Evolutionary conservation across 2,329 filamentous ascomycete genomes (phyloP).

Genomic region (Keithomyces neogunnii): DNA sequence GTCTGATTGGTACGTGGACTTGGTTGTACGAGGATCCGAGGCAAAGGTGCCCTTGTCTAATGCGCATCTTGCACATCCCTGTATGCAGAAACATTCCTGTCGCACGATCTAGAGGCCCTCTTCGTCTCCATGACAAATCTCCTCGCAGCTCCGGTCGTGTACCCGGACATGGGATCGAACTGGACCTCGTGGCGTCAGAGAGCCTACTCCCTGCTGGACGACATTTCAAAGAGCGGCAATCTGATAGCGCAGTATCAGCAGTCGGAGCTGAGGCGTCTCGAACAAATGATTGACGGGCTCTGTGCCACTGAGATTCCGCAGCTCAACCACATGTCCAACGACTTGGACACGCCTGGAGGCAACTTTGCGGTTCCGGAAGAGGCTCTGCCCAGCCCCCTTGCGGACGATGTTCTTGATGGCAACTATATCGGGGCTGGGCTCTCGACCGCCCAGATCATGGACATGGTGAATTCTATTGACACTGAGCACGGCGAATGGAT

Average conservation of each 20-base stretch:
- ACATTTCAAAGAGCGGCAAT: conserved; percentile 34
- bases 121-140: conserved; percentile 30
- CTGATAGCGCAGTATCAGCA: conserved; percentile 31
- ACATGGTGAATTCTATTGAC: conserved; percentile 35
- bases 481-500: conserved; percentile 31
- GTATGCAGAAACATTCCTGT: conserved; percentile 30
- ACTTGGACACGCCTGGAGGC: not conserved
- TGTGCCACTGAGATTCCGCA: not conserved
- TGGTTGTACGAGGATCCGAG: too few relatives aligned
- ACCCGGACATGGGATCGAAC: conserved; percentile 17
- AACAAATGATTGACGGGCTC: conserved; percentile 17
- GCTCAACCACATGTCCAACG: not conserved
- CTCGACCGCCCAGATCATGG: conserved; percentile 28
- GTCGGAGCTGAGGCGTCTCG: conserved; percentile 32
- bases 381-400: not conserved
- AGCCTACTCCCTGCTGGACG: conserved; percentile 32
- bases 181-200: conserved; percentile 25
- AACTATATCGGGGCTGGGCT: conserved; percentile 1
- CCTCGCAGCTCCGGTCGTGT: conserved; percentile 23
- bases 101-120: conserved; percentile 33
- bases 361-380: not conserved
- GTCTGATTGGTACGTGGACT: conserved; percentile 27
- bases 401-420: not conserved
- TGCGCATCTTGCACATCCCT: too few relatives aligned
- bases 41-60: too few relatives aligned